Evolutionary conservation across 257 asterid genomes (phyloP), one percentile per base, ranked within the genome.

Genomic region (Prunella vulgaris): DNA sequence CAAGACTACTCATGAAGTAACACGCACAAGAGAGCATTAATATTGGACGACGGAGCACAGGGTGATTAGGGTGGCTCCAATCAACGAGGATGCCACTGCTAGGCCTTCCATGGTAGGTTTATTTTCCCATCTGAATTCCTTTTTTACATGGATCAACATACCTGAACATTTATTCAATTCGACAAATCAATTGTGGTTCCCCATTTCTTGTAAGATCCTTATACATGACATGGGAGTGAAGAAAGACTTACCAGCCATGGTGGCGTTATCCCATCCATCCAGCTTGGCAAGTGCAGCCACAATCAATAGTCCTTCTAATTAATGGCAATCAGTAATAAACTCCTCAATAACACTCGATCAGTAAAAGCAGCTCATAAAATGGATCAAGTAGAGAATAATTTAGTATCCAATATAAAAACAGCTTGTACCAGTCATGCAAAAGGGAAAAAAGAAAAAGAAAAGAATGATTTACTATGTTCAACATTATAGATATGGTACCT

Each of bases 241-340:
- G 60, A 42, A 21, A 8, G 2, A 32, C 2, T 24, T 10, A 61
- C 95, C 95, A 24, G 90, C 92, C 22, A 88, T 81, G 30, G 88
- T 75, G 61, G 92, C 95, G 48, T 79, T 82, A 48, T 88, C 95
- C 95, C 95, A 85, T 79, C 92, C 95, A 75, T 88, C 92, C 38
- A 88, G 70, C 15, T 80, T 88, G 27, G 92, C 95, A 24, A 82
- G 53, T 3, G 91, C 88, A 64, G 95, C 90, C 7, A 79, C 92
- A n/a, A n/a, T n/a, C n/a, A n/a, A n/a, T n/a, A n/a, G n/a, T n/a
- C n/a, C n/a, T n/a, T n/a, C n/a, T n/a, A n/a, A n/a, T n/a, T n/a
- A n/a, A n/a, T n/a, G n/a, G n/a, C n/a, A n/a, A n/a, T n/a, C n/a
- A n/a, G n/a, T n/a, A n/a, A n/a, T n/a, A n/a, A n/a, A n/a, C n/a